Evolutionary conservation across 441 rosid genomes (phyloP), one percentile per base, ranked within the genome.

Genomic region (Viola pubescens): DNA sequence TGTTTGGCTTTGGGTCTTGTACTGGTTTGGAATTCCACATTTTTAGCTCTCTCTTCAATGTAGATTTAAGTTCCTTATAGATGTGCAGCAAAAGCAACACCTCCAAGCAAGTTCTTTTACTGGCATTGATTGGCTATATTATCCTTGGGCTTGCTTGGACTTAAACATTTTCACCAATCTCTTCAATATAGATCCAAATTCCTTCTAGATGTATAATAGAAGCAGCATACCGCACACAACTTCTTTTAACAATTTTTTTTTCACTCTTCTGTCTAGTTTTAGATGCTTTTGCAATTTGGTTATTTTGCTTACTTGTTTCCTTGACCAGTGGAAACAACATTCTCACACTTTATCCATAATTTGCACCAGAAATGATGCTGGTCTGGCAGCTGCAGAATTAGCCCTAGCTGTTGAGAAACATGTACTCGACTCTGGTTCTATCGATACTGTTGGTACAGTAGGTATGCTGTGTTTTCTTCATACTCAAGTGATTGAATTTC

Each of bases 401-500:
- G 89, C 88, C 6, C 67, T 91, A 42, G 88, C 95, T 9, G 87
- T 91, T 37, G 98, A 91, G 78, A 85, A 81, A 75, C 96, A 88
- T 67, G 89, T 83, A 1, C 62, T 87, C 55, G 94, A 82, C 45
- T 87, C 98, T 6, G 91, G 89, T 67, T 91, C 98, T 45, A 54
- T 85, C 62, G 95, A 91, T 70, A 91, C 98, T 47, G 96, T 91
- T 66, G 98, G 96, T 63, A 91, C 96, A 48, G 95, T 88, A 48
- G 96, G 96, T 88, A 73, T 60, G 81, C 62, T 44, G 10, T 47
- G 42, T 63, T 70, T 61, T 52, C 61, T 34, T 64, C 44, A 7
- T 61, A 3, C 38, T 4, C 41, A 4, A 37, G n/a, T n/a, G 9
- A 11, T 6, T 38, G 10, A 52, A 39, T 12, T 26, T 51, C 59